Evolutionary conservation across 148 eudicot species (phyloP).

Genomic region (Amaranthus palmeri): DNA sequence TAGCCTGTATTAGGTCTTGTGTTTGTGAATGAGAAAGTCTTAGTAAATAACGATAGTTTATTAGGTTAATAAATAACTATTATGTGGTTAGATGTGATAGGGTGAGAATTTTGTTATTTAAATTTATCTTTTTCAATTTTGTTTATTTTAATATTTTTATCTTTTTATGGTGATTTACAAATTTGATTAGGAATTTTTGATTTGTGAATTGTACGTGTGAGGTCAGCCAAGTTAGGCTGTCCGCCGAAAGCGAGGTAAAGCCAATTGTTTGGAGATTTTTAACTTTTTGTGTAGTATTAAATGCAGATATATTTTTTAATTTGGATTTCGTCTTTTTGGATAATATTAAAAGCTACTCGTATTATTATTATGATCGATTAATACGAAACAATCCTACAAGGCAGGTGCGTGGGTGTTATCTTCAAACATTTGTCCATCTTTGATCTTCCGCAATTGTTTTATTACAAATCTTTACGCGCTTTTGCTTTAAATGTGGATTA

Average conservation of each 20-base stretch:
- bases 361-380: constrained; percentile 3
- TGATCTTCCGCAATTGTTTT: neutral
- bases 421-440: neutral
- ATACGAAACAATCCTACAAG: constrained; percentile 28
- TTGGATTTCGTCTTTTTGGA: constrained; percentile 7
- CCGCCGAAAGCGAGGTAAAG: constrained; percentile 13
- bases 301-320: neutral
- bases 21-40: neutral
- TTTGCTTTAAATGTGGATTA: neutral
- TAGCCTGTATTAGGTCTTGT: too few relatives aligned
- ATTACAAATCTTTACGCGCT: neutral
- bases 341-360: neutral
- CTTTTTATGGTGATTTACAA: too few relatives aligned
- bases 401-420: neutral
- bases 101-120: too few relatives aligned
- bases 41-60: too few relatives aligned
- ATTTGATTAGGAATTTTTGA: too few relatives aligned
- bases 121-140: too few relatives aligned
- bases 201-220: too few relatives aligned
- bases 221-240: constrained; percentile 14
- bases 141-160: too few relatives aligned
- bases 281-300: neutral
- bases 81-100: too few relatives aligned
- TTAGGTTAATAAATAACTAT: too few relatives aligned
- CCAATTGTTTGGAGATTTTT: constrained; percentile 20